These are phyloP conservation scores for Pseudogymnoascus sp. DNA, from an alignment of 2,329 filamentous ascomycete genomes.

Conservation along the genomic window DNA sequence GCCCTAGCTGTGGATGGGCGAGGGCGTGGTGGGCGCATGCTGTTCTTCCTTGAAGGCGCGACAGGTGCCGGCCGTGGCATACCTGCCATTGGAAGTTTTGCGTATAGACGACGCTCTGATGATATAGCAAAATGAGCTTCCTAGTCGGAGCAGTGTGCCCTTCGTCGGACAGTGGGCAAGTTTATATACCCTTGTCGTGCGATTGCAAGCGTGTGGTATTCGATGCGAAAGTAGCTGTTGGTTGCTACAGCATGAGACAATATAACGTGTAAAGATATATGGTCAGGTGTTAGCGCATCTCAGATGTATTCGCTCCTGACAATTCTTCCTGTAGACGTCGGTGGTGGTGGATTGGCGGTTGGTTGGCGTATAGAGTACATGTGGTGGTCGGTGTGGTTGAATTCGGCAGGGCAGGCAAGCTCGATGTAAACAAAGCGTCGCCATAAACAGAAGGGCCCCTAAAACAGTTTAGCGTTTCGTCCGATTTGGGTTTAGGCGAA, in stretches of 20 bases:
- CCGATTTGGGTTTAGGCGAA: slow-evolving; percentile 2
- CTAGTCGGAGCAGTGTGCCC: background rate
- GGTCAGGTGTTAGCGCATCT: background rate
- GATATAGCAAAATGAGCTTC: background rate
- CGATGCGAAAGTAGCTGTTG: background rate
- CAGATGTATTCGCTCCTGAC: background rate
- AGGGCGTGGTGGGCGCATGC: slow-evolving; percentile 44
- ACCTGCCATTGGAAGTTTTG: slow-evolving; percentile 40
- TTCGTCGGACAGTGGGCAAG: slow-evolving; percentile 1
- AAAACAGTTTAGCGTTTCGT: slow-evolving; percentile 4
- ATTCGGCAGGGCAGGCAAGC: background rate
- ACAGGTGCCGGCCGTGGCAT: slow-evolving; percentile 41
- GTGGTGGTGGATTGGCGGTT: background rate
- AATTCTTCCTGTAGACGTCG: background rate
- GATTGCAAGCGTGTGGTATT: background rate
- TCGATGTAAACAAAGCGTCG: slow-evolving; percentile 7
- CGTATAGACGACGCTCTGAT: background rate
- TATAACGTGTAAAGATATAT: slow-evolving; percentile 1
- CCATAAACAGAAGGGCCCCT: slow-evolving; percentile 6
- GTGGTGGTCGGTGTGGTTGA: slow-evolving; percentile 1
- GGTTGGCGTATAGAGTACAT: background rate
- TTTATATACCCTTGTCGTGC: slow-evolving; percentile 4
- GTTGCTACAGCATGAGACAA: background rate
- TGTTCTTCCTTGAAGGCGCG: slow-evolving; percentile 38
- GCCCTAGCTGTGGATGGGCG: slow-evolving; percentile 45